Evolutionary conservation across 1,139 yeast genomes (phyloP).

Genomic region (Diutina neorugosa): DNA sequence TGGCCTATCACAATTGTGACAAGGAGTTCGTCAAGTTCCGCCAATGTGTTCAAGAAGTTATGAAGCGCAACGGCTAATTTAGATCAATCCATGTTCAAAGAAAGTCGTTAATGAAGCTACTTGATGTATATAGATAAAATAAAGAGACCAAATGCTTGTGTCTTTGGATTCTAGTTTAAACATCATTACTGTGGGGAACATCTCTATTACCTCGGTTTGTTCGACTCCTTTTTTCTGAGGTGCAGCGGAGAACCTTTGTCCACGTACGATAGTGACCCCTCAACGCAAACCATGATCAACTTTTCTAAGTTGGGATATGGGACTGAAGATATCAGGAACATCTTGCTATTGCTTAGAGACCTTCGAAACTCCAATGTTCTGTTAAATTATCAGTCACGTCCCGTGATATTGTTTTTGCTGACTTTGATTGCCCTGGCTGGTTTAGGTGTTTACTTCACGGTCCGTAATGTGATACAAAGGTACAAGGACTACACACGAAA

Average conservation of each 20-base stretch:
- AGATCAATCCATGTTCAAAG: too few species aligned
- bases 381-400: slow-evolving; percentile 32
- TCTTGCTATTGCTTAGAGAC: neutral
- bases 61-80: neutral
- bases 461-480: slow-evolving; percentile 19
- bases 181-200: neutral
- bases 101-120: too few species aligned
- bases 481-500: slow-evolving; percentile 21
- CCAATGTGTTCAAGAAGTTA: slow-evolving; percentile 33
- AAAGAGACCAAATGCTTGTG: neutral
- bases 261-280: neutral
- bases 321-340: neutral
- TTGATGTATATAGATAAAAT: neutral
- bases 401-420: slow-evolving; percentile 31
- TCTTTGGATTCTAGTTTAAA: neutral
- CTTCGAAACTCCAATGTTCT: slow-evolving; percentile 14
- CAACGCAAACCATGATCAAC: neutral
- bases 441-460: slow-evolving; percentile 24
- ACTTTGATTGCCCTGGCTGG: slow-evolving; percentile 34
- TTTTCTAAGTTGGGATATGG: slow-evolving; percentile 2
- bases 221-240: neutral
- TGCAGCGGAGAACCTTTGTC: neutral
- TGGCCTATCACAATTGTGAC: slow-evolving; percentile 43
- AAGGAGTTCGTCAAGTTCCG: slow-evolving; percentile 46
- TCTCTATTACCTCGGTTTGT: neutral